Base-by-base conservation (phyloP, 2,329 filamentous ascomycete genomes). In the Penicillium vulpinum region DNA sequence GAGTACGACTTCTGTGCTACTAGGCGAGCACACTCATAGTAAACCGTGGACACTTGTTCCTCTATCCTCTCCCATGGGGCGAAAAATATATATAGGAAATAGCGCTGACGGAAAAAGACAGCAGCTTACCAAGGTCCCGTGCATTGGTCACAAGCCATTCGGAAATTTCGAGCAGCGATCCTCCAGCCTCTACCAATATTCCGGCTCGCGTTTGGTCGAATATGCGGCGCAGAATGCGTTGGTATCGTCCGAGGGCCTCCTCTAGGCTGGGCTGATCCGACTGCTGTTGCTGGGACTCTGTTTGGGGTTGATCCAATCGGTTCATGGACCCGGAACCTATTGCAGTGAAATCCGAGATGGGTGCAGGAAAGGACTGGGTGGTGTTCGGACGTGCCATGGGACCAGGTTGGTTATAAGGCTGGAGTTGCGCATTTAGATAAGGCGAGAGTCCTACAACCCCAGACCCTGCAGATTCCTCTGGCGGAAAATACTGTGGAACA, bases 401-500 rank as follows among this genome's bases (percentile, higher is more conserved):
- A 55, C 84, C 83, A 62, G 86, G 82, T 61, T 89, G 75, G 83
- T 83, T 78, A 84, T 83, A 80, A 78, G 78, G 69, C 70, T 77
- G 70, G 77, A 85, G 77, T 77, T 86, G 80, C 74, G 87, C 76
- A 81, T 88, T 81, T 83, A 92, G 73, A 71, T 80, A 90, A 80
- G 77, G 82, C 72, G 74, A 83, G 73, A 68, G 85, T 72, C 77
- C 80, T 73, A 75, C 77, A 31, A 88, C 78, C 65, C 82, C 81
- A 57, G 87, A 80, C 70, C 82, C 87, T 66, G 84, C 80, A 70
- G 87, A 81, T 71, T 89, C 88, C 75, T 80, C 82, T 66, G 83
- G 77, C 66, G 79, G 72, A 76, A 91, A 92, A 80, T 94, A 96
- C 70, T 88, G 88, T 78, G 88, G 82, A 71, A 88, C 82, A 59